Base-by-base conservation (phyloP, 1,284 basidiomycete species). In the Fomitopsis betulina region DNA sequence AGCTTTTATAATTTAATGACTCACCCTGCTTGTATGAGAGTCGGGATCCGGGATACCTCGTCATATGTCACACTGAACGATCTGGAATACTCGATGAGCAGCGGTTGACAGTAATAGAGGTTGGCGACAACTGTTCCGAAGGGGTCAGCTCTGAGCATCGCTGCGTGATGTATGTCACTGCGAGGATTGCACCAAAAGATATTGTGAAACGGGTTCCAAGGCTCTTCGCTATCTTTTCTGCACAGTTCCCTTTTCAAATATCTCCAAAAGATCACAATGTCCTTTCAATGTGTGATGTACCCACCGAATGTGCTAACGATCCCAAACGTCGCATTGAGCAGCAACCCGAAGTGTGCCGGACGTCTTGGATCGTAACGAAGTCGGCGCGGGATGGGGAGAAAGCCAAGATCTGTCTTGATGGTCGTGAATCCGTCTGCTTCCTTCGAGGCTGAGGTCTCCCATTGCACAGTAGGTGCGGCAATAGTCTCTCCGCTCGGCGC, bases 31-130 rank as follows among this genome's bases (percentile, higher is more conserved):
- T 83, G 81, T 5, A 78, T 68, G 7, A 83, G 68, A 0, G 80
- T 82, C 1, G 82, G 80, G 3, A 83, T 75, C 7, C 75, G 73
- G n/a, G 88, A 85, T 43, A 89, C 79, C 52, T 79, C 74, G 37
- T 75, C 73, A 65, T 90, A 84, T 2, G 77, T 71, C 4, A 86
- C 85, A 49, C 73, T 63, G 61, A 89, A 87, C 3, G 81, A 73
- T 32, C 77, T 63, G 0, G 83, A 77, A 37, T 85, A 72, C 61
- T 84, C 74, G 43, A 87, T 83, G 87, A 91, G 72, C 59, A 91
- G 70, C 0, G 89, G 88, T 70, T 88, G 89, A 59, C 84, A 85
- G 62, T 90, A 91, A 65, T 89, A 91, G 53, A 90, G 66, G 61
- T 90, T 91, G 19, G 81, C 78, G 27, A 82, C 82, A 47, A 71